Evolutionary conservation across 257 asterid species (phyloP).

Genomic region (Capsicum baccatum): DNA sequence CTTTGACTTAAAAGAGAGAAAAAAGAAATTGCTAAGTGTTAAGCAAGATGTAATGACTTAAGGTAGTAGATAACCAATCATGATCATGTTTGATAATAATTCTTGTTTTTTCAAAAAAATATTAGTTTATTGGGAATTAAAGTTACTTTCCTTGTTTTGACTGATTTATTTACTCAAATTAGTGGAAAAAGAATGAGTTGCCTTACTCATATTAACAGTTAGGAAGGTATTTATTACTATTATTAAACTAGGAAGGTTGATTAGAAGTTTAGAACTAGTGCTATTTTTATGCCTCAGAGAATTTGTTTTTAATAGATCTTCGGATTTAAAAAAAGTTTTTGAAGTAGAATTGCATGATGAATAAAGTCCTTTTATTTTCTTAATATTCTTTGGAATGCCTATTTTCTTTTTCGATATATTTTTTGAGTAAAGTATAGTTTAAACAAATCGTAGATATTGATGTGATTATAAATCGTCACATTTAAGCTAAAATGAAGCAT

Average conservation of each 20-base stretch:
- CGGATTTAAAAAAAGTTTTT: background rate
- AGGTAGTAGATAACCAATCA: conserved; percentile 26
- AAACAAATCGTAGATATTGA: background rate
- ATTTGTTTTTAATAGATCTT: accelerated
- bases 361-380: background rate
- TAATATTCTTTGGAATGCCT: background rate
- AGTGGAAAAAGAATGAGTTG: background rate
- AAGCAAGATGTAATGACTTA: conserved; percentile 20
- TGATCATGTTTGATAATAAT: conserved; percentile 13
- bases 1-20: conserved; percentile 48
- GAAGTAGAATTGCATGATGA: background rate
- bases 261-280: no score
- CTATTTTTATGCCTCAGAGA: background rate
- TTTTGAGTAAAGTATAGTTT: background rate
- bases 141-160: conserved; percentile 21
- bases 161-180: conserved; percentile 17
- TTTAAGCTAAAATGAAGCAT: background rate
- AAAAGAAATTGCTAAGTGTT: background rate
- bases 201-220: background rate
- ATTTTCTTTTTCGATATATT: no score
- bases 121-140: background rate
- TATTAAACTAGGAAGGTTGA: background rate
- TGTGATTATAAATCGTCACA: background rate
- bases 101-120: background rate
- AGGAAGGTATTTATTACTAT: background rate